Evolutionary conservation across 306 rosid species (phyloP).

Genomic region (Lathyrus oleraceus): DNA sequence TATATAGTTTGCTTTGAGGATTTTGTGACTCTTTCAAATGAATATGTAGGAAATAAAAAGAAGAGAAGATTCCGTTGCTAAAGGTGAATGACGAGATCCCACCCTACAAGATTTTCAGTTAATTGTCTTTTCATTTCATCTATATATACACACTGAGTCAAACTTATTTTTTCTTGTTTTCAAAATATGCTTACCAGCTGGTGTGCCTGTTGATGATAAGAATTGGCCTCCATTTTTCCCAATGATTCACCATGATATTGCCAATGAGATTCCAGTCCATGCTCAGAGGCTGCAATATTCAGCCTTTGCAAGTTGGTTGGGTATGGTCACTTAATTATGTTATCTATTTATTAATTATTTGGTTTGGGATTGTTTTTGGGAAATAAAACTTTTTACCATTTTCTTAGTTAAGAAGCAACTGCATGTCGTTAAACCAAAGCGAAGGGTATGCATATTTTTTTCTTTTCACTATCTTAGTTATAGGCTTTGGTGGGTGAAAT

Average conservation of each 20-base stretch:
- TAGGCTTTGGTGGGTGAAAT: slow-evolving; percentile 13
- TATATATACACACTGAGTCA: slow-evolving; percentile 19
- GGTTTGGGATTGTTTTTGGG: slow-evolving; percentile 10
- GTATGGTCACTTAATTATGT: slow-evolving; percentile 46
- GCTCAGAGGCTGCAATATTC: slow-evolving; percentile 93
- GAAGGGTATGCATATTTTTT: slow-evolving; percentile 1
- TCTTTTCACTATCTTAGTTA: neutral
- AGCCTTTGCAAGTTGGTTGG: slow-evolving; percentile 99
- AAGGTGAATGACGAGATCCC: slow-evolving; percentile 45
- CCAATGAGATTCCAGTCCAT: slow-evolving; percentile 93
- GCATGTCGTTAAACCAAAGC: neutral
- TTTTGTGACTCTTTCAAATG: slow-evolving; percentile 35
- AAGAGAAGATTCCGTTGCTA: slow-evolving; percentile 85
- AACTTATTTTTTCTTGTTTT: slow-evolving; percentile 26
- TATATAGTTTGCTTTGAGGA: slow-evolving; percentile 27
- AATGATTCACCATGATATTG: slow-evolving; percentile 95
- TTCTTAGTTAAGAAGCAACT: slow-evolving; percentile 16
- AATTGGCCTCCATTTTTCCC: slow-evolving; percentile 99
- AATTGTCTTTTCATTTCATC: slow-evolving; percentile 7
- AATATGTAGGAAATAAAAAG: slow-evolving; percentile 71
- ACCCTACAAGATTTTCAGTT: slow-evolving; percentile 13
- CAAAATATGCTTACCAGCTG: slow-evolving; percentile 56
- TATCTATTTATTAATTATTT: slow-evolving; percentile 25
- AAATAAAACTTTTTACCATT: slow-evolving; percentile 10
- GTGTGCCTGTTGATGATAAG: slow-evolving; percentile 72